These are phyloP conservation scores for Hypsizygus marmoreus DNA, from an alignment of 768 basidiomycete species.

Conservation along the genomic window DNA sequence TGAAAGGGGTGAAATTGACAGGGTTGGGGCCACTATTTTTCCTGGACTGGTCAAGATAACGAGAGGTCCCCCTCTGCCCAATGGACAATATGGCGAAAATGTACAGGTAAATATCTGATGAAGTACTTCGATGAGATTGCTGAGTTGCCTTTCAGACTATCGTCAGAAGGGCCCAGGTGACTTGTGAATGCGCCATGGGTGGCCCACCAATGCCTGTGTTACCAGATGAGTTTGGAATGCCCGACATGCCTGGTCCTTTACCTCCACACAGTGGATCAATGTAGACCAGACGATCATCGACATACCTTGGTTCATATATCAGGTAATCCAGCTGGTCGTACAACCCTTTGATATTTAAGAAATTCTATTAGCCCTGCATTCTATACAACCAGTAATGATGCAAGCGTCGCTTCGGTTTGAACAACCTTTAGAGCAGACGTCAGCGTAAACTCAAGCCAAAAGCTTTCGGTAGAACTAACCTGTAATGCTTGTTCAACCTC, in stretches of 20 bases:
- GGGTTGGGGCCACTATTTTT: constrained; percentile 84
- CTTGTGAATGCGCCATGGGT: constrained; percentile 79
- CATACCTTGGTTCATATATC: neutral
- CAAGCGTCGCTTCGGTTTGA: constrained; percentile 80
- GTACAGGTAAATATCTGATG: constrained; percentile 43
- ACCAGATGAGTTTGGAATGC: constrained; percentile 13
- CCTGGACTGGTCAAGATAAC: constrained; percentile 86
- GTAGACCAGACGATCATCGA: neutral
- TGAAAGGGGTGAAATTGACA: constrained; percentile 71
- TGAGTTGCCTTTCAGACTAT: constrained; percentile 47
- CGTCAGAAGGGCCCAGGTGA: constrained; percentile 81
- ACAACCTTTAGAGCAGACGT: constrained; percentile 55
- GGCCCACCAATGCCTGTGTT: constrained; percentile 25
- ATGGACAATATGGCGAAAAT: constrained; percentile 44
- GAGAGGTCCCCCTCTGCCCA: constrained; percentile 34
- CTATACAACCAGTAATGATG: constrained; percentile 76
- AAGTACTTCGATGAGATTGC: constrained; percentile 11
- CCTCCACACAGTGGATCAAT: constrained; percentile 1
- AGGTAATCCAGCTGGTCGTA: neutral
- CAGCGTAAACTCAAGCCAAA: constrained; percentile 3
- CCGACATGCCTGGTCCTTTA: neutral
- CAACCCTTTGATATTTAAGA: neutral
- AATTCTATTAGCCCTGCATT: constrained; percentile 25
- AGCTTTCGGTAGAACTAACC: constrained; percentile 39
- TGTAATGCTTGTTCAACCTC: constrained; percentile 93